Base-by-base conservation (phyloP, 257 asterid species). In the Nyctanthes arbortristis region DNA sequence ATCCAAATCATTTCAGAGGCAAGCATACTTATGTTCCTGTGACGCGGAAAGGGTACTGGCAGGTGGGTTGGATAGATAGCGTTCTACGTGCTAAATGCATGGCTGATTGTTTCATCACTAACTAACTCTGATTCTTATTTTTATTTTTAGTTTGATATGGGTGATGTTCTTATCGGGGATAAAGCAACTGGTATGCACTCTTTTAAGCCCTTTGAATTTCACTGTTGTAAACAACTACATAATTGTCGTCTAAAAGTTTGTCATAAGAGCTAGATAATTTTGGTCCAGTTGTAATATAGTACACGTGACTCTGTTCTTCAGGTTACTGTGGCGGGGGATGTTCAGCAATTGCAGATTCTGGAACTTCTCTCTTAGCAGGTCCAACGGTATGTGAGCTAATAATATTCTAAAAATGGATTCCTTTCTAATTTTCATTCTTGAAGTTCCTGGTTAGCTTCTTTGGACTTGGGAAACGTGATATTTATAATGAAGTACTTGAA, bases 281-380 rank as follows among this genome's bases (percentile, higher is more conserved):
- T 33, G 5, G 59, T 57, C 25, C 60, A 2, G 7, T 43, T 57
- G 3, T 69, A 52, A 32, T 45, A 4, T 43, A 14, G 8, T 66
- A 47, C 73, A 37, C 16, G 12, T 63, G n/a, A 27, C 69, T 71
- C 36, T 37, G 6, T 57, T 66, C 12, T 75, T 22, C 81, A 92
- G 98, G 98, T 62, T 89, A 73, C 71, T 89, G 96, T 63, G 65
- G 87, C 16, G 80, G 82, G 12, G 96, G 98, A 61, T 92, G 98
- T 80, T 79, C 98, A 29, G 96, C 98, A 40, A 92, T 92, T 60
- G 96, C 96, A 5, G 96, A 92, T 82, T 92, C 98, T 67, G 98
- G 98, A 64, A 92, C 96, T 36, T 92, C 98, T 54, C 78, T 92
- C 79, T 81, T 92, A 84, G 93, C 98, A 13, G 96, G 98, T 73